A percentile compares a stretch with the other conserved stretches of the same genome.
phyloP scores from a whole-genome alignment of 495 filamentous ascomycete species.

The Glonium stellatum region DNA sequence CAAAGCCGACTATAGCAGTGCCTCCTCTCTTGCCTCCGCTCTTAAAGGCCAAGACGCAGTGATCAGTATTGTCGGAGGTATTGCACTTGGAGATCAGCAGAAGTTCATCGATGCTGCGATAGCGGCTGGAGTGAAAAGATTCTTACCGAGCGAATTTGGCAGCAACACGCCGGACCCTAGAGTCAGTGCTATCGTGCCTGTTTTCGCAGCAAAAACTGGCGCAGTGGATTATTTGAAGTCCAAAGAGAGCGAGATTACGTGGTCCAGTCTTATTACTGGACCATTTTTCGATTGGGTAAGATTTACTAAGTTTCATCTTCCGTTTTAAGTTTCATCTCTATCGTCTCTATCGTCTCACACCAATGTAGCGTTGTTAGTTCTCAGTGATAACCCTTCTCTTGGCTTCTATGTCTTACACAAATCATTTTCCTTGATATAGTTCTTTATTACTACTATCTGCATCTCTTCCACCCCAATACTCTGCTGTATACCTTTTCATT shows the following conservation, averaged over 20 bases:
- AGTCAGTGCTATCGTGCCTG: conserved; percentile 37
- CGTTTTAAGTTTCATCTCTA: no score
- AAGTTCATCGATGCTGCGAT: conserved; percentile 37
- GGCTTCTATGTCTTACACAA: no score
- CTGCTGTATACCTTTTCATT: background rate
- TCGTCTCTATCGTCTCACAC: no score
- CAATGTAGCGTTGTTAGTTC: no score
- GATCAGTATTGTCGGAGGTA: conserved; percentile 35
- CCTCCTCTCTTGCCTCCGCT: conserved; percentile 40
- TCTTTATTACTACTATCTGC: no score
- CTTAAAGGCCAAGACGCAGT: conserved; percentile 47
- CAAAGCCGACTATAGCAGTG: conserved; percentile 59
- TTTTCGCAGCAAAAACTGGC: conserved; percentile 42
- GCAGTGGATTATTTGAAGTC: conserved; percentile 42
- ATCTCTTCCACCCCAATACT: background rate
- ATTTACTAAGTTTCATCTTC: background rate
- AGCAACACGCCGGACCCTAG: conserved; percentile 34
- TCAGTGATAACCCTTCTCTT: no score
- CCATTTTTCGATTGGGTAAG: conserved; percentile 48
- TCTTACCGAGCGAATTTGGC: conserved; percentile 40
- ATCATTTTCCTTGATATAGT: no score
- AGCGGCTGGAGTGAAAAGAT: conserved; percentile 35
- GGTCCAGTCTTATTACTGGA: conserved; percentile 45
- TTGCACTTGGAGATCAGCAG: conserved; percentile 26
- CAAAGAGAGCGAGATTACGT: conserved; percentile 41